A percentile compares a stretch with the other conserved stretches of the same genome.
These are phyloP conservation scores for Leccinellum albellum DNA, from an alignment of 768 basidiomycete genomes.

Conservation along the genomic window DNA sequence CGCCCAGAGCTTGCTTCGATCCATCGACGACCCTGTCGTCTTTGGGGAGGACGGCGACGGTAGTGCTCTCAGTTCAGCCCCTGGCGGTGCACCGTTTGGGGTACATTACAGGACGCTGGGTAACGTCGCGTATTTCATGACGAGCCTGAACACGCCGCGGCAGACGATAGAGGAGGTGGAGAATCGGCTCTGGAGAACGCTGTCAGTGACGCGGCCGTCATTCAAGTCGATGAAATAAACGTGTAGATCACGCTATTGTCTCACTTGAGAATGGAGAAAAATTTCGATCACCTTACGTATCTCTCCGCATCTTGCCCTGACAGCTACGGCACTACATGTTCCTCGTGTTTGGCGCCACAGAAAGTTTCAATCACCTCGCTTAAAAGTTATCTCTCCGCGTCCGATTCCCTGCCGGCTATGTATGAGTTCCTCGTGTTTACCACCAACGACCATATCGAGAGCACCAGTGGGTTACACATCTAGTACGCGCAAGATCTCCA, in stretches of 20 bases:
- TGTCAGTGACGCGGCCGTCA: conserved; percentile 9
- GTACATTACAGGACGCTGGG: conserved; percentile 89
- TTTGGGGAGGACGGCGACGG: conserved; percentile 9
- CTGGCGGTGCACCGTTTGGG: conserved; percentile 55
- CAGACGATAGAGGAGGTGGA: conserved; percentile 57
- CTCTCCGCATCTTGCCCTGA: not conserved
- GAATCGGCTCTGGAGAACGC: conserved; percentile 50
- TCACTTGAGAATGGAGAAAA: not conserved
- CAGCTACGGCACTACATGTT: not conserved
- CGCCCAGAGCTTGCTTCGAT: conserved; percentile 57
- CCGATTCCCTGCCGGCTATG: not conserved
- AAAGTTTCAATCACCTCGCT: not conserved
- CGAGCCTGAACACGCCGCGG: conserved; percentile 69
- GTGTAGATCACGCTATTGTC: not conserved
- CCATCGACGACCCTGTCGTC: conserved; percentile 40
- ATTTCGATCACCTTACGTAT: not conserved
- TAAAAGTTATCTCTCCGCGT: not conserved
- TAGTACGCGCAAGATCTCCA: not conserved
- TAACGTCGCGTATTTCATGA: conserved; percentile 90
- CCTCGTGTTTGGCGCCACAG: not conserved
- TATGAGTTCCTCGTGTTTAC: not conserved
- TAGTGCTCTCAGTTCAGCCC: conserved; percentile 36
- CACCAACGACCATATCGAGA: not conserved
- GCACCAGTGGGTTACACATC: not conserved
- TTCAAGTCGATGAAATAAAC: not conserved